Base-by-base conservation (phyloP, 306 rosid species). In the Prunus davidiana region DNA sequence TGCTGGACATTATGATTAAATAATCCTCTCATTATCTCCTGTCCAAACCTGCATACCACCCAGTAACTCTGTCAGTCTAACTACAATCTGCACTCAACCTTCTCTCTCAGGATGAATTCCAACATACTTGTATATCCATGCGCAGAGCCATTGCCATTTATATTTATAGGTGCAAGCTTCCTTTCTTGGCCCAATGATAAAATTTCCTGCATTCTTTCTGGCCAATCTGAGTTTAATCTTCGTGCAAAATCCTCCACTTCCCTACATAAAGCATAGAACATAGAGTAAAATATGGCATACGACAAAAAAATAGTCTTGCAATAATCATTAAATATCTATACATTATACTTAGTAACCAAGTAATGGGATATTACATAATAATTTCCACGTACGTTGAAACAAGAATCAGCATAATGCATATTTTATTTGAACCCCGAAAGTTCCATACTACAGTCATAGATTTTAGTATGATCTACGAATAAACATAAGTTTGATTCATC, bases 221-320 rank as follows among this genome's bases (percentile, higher is more conserved):
- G 91, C 98, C 97, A 93, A 82, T 87, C 92, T 72, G 97, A 93
- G 83, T 89, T 93, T 79, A 91, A 82, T 76, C 93, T 89, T 73
- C 97, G 85, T 4, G 93, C 96, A 71, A 93, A 93, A 88, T 91
- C 97, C 83, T 93, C 98, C 70, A 93, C 97, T 80, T 93, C 98
- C 85, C 96, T 89, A 72, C 64, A 83, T 24, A 62, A 49, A 78
- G 30, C 70, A 73, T 67, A 54, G 12, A 58, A 47, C 1, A 67
- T 50, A 63, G 41, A 38, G 46, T 38, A 71, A 3, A 8, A 67
- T 38, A 24, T 75, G 30, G 64, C 49, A 67, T 25, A 62, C 27
- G 2, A 58, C 55, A 12, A 46, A 67, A 20, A 72, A 8, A 5
- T n/a, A 15, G 24, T 32, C 9, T 28, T 34, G 66, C 64, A 16